Percentiles rank a stretch among this genome's conserved stretches.
Evolutionary conservation across 129 eudicot species (phyloP).

Genomic region (Smallanthus sonchifolius): DNA sequence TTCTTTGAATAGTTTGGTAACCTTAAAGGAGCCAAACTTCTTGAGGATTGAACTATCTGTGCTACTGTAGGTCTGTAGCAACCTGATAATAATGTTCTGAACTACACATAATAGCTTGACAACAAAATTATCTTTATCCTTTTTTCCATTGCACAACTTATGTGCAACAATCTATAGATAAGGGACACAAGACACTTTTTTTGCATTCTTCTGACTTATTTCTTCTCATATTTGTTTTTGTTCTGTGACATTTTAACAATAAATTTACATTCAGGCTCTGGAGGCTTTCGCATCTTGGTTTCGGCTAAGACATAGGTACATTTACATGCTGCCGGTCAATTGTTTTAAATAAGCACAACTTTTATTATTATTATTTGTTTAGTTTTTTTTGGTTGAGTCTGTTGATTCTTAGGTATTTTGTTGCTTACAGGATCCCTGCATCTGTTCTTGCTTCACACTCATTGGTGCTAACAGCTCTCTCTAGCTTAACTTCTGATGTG

Average conservation of each 20-base stretch:
- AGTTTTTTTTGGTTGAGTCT: not conserved
- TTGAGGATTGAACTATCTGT: not conserved
- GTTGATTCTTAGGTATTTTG: constrained; percentile 11
- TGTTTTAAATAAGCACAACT: not conserved
- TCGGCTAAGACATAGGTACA: constrained; percentile 91
- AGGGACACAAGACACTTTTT: not conserved
- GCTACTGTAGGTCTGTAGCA: not conserved
- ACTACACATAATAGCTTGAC: not conserved
- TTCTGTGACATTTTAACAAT: constrained; percentile 19
- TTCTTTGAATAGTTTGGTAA: too few species aligned
- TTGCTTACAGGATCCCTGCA: constrained; percentile 79
- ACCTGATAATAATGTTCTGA: not conserved
- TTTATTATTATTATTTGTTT: not conserved
- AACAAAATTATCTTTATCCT: not conserved
- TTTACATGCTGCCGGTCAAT: not conserved
- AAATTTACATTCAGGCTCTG: constrained; percentile 57
- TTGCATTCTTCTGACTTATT: not conserved
- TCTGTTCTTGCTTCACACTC: constrained; percentile 92
- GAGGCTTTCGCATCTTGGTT: constrained; percentile 99
- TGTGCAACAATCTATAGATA: not conserved
- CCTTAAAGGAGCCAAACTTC: not conserved
- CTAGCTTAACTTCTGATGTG: constrained; percentile 76
- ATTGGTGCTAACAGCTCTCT: constrained; percentile 86
- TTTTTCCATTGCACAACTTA: not conserved
- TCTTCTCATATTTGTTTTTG: constrained; percentile 2